Percentiles rank a stretch among this genome's conserved stretches.
Evolutionary conservation across 768 basidiomycete species (phyloP).

Genomic region (Paxillus involutus): DNA sequence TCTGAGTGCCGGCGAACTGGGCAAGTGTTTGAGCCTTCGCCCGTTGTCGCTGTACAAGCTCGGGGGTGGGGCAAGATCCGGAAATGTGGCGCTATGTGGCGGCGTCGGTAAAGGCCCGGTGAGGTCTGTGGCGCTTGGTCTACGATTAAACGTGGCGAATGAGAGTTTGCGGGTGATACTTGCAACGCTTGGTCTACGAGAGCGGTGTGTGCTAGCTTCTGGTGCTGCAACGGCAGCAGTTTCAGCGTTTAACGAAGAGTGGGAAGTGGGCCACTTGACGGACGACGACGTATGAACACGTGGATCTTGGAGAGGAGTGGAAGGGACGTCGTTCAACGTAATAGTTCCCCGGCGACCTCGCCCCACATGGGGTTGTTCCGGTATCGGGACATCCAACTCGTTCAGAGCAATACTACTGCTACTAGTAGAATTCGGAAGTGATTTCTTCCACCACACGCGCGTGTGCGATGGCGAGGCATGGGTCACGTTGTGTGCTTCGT

Average conservation of each 20-base stretch:
- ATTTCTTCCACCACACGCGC: constrained; percentile 33
- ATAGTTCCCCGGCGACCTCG: constrained; percentile 11
- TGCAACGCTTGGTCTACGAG: constrained; percentile 27
- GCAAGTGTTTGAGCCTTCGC: constrained; percentile 22
- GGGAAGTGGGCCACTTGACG: constrained; percentile 13
- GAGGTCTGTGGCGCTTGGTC: constrained; percentile 23
- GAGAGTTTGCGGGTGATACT: constrained; percentile 34
- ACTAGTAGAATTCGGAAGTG: constrained; percentile 9
- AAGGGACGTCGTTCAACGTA: constrained; percentile 10
- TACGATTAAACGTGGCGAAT: constrained; percentile 27
- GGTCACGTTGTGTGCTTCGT: constrained; percentile 1
- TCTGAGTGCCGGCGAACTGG: constrained; percentile 21
- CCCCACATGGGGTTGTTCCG: constrained; percentile 1
- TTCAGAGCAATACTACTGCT: constrained; percentile 10
- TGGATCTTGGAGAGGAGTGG: constrained; percentile 18
- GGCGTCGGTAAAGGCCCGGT: constrained; percentile 17
- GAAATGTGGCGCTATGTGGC: constrained; percentile 11
- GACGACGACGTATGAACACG: background rate
- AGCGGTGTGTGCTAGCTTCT: constrained; percentile 10
- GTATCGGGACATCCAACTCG: constrained; percentile 7
- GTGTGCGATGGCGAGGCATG: constrained; percentile 14
- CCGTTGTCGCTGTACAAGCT: constrained; percentile 9
- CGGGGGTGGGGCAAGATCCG: constrained; percentile 19
- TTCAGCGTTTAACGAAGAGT: constrained; percentile 23
- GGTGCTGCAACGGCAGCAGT: constrained; percentile 6